phyloP scores from a whole-genome alignment of 805 yeast species.

The Zygoascus ofunaensis region DNA sequence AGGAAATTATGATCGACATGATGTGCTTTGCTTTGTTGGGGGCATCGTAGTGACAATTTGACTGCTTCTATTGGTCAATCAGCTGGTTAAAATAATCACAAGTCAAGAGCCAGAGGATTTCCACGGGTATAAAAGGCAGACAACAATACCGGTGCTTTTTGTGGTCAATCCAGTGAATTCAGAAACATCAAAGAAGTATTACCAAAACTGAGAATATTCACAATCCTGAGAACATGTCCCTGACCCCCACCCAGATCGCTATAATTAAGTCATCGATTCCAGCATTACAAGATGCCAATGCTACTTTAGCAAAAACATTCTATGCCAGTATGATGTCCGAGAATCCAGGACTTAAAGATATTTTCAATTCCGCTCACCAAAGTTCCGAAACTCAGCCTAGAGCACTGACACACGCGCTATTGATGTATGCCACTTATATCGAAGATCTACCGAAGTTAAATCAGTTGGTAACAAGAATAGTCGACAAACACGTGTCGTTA shows the following conservation, averaged over 20 bases:
- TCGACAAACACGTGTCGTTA: conserved; percentile 57
- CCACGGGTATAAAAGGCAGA: no score
- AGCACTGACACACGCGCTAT: conserved; percentile 52
- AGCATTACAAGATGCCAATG: conserved; percentile 46
- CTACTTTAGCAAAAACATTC: conserved; percentile 43
- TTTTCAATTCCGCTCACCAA: conserved; percentile 56
- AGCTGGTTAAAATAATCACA: no score
- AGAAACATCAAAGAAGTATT: no score
- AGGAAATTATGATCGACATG: no score
- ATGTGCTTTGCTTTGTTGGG: no score
- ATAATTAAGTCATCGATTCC: conserved; percentile 33
- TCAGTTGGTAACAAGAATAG: conserved; percentile 50
- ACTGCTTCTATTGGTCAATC: no score
- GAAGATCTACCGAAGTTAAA: conserved; percentile 47
- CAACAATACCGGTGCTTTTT: no score
- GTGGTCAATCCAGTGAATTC: no score
- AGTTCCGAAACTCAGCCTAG: conserved; percentile 42
- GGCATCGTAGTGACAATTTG: no score
- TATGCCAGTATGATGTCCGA: conserved; percentile 46
- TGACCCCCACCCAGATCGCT: conserved; percentile 5
- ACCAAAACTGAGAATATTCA: no score
- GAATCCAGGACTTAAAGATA: conserved; percentile 47
- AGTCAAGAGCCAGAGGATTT: no score
- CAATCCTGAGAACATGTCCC: no score
- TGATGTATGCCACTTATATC: conserved; percentile 54